Evolutionary conservation across 1,139 yeast genomes (phyloP), one percentile per base, ranked within the genome.

Genomic region (Yamadazyma triangularis): DNA sequence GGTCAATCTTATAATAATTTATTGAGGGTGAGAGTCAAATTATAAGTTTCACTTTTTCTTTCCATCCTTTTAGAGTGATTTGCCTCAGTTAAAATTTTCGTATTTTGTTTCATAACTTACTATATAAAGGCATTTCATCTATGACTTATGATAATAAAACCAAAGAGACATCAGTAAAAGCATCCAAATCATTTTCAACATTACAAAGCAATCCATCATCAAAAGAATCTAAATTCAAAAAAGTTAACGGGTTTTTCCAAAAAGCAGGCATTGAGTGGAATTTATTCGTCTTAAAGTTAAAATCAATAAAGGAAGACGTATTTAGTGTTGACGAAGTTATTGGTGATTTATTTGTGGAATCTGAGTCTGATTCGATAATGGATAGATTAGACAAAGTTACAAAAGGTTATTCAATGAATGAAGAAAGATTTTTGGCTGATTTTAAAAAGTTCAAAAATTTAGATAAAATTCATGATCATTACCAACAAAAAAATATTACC

Each of bases 301-400:
- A 58, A 32, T 47, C 61, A 8, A 39, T 72, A 2, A 60, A 75
- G 3, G 73, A 70, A 42, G 70, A 64, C 24, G 64, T 62, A 8
- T 58, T 69, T 31, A 51, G 53, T 13, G 56, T 63, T 12, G 70
- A 69, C 47, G 73, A 65, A 38, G 49, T 54, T 1, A 54, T 67
- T 2, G 67, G 60, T 13, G 72, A 68, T 25, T 47, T 72, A 10
- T 73, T 73, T 42, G 60, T 56, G 13, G 62, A 60, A 20, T 47
- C 56, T 15, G 70, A 63, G 33, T 52, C 47, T 13, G 49, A 54
- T 10, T 30, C 38, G 5, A 24, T 48, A 15, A 35, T 56, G 19
- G 66, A 60, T 21, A 44, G 48, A 27, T 34, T 56, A 15, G 43
- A 50, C 4, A 44, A 46, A 22, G 29, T 38, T 15, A 39, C 44